Base-by-base conservation (phyloP, 768 basidiomycete genomes). In the Boletus coccyginus region DNA sequence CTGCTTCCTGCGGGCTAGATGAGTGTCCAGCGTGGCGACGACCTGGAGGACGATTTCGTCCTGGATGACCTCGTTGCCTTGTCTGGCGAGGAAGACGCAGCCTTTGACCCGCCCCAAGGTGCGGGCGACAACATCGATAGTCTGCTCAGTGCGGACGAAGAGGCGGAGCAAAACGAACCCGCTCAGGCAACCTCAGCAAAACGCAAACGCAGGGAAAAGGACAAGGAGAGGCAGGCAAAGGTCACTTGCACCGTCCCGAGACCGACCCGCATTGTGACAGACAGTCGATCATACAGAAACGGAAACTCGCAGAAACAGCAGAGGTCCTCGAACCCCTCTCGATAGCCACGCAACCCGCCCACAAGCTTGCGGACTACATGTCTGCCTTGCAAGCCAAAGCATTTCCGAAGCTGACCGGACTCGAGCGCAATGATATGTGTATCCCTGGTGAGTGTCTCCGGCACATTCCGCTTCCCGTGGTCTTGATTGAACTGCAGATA, bases 31-130 rank as follows among this genome's bases (percentile, higher is more conserved):
- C 77, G 77, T 58, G 86, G 87, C 42, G 90, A 94, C 76, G 91
- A 91, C 76, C 78, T 94, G 19, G 90, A 89, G 46, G 92, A 94
- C 69, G 88, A 92, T 60, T 92, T 88, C 66, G 75, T 88, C 49
- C 79, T 80, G 33, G 86, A 94, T 58, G 86, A 87, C 43, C 74
- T 82, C 14, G 80, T 89, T 0, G 85, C 84, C 1, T 72, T 81
- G 14, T 87, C 85, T 0, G 86, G 78, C 12, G 86, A 83, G 45
- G 88, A 88, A 58, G 69, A 70, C 0, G 50, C 49, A 4, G 35
- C 49, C 51, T 68, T 70, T 17, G 62, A 69, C 27, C 50, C 66
- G 29, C 68, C 48, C 44, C 68, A 63, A 40, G 67, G 66, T 3
- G 65, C 67, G 3, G 67, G 64, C 19, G 77, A 79, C 12, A 74